Evolutionary conservation across 176 grass and related monocot genomes (phyloP), one percentile per base, ranked within the genome.

Genomic region (Triticum timopheevii): DNA sequence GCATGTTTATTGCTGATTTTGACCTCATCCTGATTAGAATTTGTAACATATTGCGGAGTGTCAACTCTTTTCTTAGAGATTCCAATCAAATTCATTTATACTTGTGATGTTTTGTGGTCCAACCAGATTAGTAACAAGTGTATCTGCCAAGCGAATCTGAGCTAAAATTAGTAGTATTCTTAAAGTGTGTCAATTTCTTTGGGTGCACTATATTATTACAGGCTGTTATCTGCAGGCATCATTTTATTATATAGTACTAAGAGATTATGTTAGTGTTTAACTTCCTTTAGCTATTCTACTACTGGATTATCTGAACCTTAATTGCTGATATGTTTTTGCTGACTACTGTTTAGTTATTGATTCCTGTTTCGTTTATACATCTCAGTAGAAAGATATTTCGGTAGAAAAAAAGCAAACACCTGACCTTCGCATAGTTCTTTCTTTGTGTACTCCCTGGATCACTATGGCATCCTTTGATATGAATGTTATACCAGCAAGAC

Each of bases 21-120:
- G 20, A 71, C 27, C 35, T 71, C 28, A 47, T 19, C 28, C 3
- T 31, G 4, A 54, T 82, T 82, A 39, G 30, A 39, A 13, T 67
- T 39, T 58, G 25, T 58, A 75, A 40, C 44, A 85, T 75, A 10
- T 17, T 78, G 47, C 33, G 20, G 13, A n/a, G 17, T 81, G 45
- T 27, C 31, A 34, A 58, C 35, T 52, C 34, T 58, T 3, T 39
- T 65, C 6, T 61, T 82, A 5, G 19, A 38, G 23, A 58, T 54
- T 86, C 31, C 24, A 70, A 77, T 81, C n/a, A 24, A 62, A 61
- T 50, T 76, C 34, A 50, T 69, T 76, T 77, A 59, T 65, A 13
- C n/a, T 72, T 86, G 50, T 64, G n/a, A 0, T 42, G 27, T 71
- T 82, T 69, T 76, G 7, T 78, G 39, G 17, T 82, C 84, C 31